Conservation (phyloP, 2,329 filamentous ascomycete species). For the Hysterium pulicare region DNA sequence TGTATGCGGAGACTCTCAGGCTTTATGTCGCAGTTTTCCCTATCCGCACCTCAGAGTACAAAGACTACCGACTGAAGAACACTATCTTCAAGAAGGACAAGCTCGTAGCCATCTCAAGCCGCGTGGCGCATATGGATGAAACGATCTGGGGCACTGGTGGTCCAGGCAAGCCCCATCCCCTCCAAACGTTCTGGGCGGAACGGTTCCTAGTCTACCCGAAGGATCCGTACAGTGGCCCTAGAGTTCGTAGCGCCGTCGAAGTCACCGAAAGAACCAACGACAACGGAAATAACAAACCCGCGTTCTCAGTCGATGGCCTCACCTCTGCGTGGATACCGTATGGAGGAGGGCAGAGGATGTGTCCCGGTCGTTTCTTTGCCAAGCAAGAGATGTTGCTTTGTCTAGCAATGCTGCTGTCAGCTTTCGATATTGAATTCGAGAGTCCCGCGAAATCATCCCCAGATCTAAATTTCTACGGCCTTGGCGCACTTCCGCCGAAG, state of each 20-base stretch:
- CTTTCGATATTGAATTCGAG: conserved; percentile 28
- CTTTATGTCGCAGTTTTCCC: conserved; percentile 15
- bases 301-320: conserved; percentile 20
- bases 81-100: conserved; percentile 22
- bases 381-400: conserved; percentile 32
- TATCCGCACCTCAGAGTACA: conserved; percentile 6
- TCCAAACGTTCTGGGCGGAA: conserved; percentile 34
- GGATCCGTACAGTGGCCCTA: conserved; percentile 17
- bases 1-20: conserved; percentile 33
- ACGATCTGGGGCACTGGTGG: conserved; percentile 27
- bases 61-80: conserved; percentile 19
- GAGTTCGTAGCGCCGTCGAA: background rate
- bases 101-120: conserved; percentile 19
- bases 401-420: conserved; percentile 23
- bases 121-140: conserved; percentile 20
- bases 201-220: conserved; percentile 17
- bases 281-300: conserved; percentile 14
- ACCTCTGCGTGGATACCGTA: conserved; percentile 31
- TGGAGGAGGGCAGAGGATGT: conserved; percentile 28
- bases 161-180: conserved; percentile 13
- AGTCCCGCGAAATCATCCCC: background rate
- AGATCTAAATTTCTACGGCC: background rate
- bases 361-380: conserved; percentile 35
- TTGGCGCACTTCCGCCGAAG: background rate
- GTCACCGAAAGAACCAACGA: conserved; percentile 15